Evolutionary conservation across 2,329 filamentous ascomycete genomes (phyloP).

Genomic region (Leptographium wingfieldii): DNA sequence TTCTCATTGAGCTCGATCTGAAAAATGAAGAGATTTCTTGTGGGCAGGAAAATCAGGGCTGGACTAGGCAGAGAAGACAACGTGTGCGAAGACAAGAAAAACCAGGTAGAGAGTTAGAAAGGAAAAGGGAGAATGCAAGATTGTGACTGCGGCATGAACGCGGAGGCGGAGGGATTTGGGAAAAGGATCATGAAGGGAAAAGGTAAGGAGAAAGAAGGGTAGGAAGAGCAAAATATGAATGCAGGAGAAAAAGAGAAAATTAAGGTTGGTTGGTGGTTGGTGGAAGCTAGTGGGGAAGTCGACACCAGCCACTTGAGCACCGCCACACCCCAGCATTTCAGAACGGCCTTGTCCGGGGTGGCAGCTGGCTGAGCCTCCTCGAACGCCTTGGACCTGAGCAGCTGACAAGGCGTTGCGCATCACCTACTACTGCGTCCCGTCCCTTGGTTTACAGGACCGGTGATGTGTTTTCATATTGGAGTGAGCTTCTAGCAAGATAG

Average conservation of each 20-base stretch:
- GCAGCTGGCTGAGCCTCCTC: background rate
- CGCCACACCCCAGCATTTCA: background rate
- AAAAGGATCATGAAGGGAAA: background rate
- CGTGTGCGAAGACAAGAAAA: background rate
- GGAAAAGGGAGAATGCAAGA: background rate
- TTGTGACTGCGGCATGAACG: background rate
- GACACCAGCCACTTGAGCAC: background rate
- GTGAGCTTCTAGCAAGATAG: no score
- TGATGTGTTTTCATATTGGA: no score
- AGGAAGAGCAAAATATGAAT: background rate
- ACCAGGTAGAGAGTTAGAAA: background rate
- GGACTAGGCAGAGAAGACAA: background rate
- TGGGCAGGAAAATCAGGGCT: background rate
- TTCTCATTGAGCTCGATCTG: background rate
- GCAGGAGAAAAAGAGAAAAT: background rate
- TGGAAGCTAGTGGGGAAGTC: background rate
- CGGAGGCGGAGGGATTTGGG: background rate
- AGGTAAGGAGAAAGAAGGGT: background rate
- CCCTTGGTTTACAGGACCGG: no score
- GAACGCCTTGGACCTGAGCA: no score
- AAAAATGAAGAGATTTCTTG: background rate
- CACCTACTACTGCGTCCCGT: no score
- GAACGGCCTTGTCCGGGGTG: background rate
- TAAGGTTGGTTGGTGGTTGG: background rate
- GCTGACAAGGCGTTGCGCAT: no score